phyloP scores from a whole-genome alignment of 257 asterid genomes.

The Rehmannia glutinosa region DNA sequence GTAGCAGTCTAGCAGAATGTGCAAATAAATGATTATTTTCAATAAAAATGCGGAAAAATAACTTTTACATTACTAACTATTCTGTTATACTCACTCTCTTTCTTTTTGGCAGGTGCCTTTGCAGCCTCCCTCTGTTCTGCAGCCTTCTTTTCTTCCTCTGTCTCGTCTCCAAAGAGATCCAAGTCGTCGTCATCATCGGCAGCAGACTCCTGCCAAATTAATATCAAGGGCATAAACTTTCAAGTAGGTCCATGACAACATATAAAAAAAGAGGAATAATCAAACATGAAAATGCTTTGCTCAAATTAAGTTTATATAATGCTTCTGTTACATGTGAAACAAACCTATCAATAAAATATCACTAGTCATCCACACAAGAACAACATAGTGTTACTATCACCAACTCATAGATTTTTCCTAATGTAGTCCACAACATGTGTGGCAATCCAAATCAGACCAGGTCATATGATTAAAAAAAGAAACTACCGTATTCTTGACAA shows the following conservation, averaged over 20 bases:
- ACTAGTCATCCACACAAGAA: background rate
- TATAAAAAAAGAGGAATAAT: background rate
- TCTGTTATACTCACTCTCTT: conserved; percentile 68
- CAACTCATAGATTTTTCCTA: no score
- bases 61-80: background rate
- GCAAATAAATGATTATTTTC: background rate
- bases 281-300: background rate
- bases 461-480: no score
- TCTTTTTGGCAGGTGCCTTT: conserved; percentile 81
- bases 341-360: background rate
- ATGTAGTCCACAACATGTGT: no score
- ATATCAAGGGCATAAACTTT: background rate
- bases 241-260: background rate
- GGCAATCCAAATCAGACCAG: background rate
- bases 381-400: background rate
- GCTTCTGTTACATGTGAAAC: background rate
- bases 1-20: no score
- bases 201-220: conserved; percentile 37
- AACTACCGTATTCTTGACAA: no score
- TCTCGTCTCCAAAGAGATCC: conserved; percentile 93
- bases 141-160: conserved; percentile 97
- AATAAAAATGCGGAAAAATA: background rate
- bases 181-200: conserved; percentile 75
- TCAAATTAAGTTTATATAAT: background rate
- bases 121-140: conserved; percentile 85